Percentiles rank a stretch among this genome's conserved stretches.
These are phyloP conservation scores for Termitomyces sp. DNA, from an alignment of 768 basidiomycete genomes.

Conservation along the genomic window DNA sequence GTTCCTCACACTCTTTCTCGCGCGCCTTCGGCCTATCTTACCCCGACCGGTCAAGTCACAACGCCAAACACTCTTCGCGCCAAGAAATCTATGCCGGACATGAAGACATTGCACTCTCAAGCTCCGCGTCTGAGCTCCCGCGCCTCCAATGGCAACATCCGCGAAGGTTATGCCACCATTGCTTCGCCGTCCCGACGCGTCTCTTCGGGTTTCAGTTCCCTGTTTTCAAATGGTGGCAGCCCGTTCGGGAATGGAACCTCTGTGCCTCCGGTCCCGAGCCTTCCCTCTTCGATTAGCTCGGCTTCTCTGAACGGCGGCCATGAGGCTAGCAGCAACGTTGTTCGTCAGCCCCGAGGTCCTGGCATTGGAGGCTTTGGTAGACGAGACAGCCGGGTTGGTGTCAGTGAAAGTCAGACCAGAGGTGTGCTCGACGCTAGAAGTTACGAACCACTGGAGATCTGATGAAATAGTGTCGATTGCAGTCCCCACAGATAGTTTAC, in stretches of 20 bases:
- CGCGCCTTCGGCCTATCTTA: constrained; percentile 77
- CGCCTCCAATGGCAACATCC: constrained; percentile 86
- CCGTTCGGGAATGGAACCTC: constrained; percentile 36
- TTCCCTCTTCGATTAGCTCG: constrained; percentile 56
- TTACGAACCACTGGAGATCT: constrained; percentile 86
- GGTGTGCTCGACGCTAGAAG: constrained; percentile 81
- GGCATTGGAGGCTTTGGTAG: constrained; percentile 70
- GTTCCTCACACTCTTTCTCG: constrained; percentile 71
- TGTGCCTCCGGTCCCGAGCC: constrained; percentile 76
- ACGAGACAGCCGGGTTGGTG: constrained; percentile 55
- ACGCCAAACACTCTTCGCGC: constrained; percentile 64
- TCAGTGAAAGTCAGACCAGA: constrained; percentile 46
- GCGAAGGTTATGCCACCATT: constrained; percentile 83
- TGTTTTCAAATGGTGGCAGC: constrained; percentile 56
- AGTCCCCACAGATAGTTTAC: constrained; percentile 43
- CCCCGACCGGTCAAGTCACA: constrained; percentile 45
- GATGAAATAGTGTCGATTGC: constrained; percentile 30
- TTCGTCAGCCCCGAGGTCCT: constrained; percentile 85
- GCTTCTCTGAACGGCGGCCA: constrained; percentile 38
- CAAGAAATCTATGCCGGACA: constrained; percentile 99
- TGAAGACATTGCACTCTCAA: constrained; percentile 81
- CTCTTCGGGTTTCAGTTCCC: constrained; percentile 64
- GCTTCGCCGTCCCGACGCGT: constrained; percentile 78
- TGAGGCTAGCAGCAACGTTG: constrained; percentile 49
- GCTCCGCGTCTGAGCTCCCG: constrained; percentile 77